Evolutionary conservation across 768 basidiomycete genomes (phyloP).

Genomic region (Rhodotorula toruloides): DNA sequence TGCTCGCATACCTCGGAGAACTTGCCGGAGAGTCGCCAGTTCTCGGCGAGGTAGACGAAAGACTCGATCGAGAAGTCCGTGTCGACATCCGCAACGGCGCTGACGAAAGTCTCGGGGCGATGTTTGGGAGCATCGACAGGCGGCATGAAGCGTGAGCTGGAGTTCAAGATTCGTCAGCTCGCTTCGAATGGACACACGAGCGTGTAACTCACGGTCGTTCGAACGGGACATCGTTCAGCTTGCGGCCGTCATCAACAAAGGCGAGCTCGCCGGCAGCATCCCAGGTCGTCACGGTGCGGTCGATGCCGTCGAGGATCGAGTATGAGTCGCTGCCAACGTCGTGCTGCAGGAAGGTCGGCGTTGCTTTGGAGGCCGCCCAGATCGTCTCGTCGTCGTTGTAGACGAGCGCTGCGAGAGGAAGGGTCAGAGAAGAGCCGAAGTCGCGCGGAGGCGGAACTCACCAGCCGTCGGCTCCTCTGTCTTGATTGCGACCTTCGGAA

Average conservation of each 20-base stretch:
- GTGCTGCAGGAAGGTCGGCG: constrained; percentile 26
- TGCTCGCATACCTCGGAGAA: constrained; percentile 28
- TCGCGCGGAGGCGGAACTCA: neutral
- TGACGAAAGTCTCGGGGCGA: constrained; percentile 12
- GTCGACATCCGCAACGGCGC: constrained; percentile 19
- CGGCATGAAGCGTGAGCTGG: neutral
- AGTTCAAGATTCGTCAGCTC: neutral
- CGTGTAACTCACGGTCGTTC: constrained; percentile 15
- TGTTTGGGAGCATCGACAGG: constrained; percentile 23
- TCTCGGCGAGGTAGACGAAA: constrained; percentile 32
- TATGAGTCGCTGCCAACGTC: constrained; percentile 33
- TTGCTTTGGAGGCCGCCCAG: constrained; percentile 26
- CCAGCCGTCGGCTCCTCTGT: constrained; percentile 27
- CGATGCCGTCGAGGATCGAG: constrained; percentile 31
- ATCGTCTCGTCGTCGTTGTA: constrained; percentile 38
- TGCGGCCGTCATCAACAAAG: constrained; percentile 26
- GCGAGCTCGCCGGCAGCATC: constrained; percentile 26
- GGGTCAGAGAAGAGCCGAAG: neutral
- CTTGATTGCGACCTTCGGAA: constrained; percentile 37
- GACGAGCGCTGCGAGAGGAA: constrained; percentile 14
- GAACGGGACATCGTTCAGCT: constrained; percentile 16
- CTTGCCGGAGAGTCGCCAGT: constrained; percentile 9
- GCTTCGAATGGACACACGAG: neutral
- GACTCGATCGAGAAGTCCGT: constrained; percentile 23
- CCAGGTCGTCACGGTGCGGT: constrained; percentile 13